Evolutionary conservation across 179 eudicot species (phyloP), one percentile per base, ranked within the genome.

Genomic region (Heliamphora pulchella): DNA sequence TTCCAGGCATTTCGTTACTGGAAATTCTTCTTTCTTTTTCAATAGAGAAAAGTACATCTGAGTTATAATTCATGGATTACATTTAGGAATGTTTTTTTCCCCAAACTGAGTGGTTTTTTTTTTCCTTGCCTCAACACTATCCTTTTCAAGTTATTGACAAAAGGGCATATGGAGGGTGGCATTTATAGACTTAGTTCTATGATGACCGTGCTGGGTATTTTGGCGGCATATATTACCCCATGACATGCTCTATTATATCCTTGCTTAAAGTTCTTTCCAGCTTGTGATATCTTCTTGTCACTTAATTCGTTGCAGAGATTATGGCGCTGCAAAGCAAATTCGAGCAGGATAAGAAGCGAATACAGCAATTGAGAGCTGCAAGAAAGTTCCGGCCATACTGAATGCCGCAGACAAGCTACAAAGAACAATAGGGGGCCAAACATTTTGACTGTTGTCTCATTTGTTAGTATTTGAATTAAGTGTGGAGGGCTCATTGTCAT

Each of bases 261-360:
- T 9, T 58, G 78, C 44, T 58, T n/a, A 18, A 20, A 59, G 2
- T 50, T 47, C 11, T 22, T 13, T 74, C 74, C 5, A 5, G 57
- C 44, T 73, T 31, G 47, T 50, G 48, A 15, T 48, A 79, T 9
- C 18, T 57, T 72, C 75, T 47, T 46, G 43, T 48, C 39, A 31
- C 59, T 72, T 4, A 65, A 31, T 79, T 61, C 44, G 8, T 72
- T 88, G 85, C 96, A 94, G 96, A 93, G 88, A 80, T 95, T 79
- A 90, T 95, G 97, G 89, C 86, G 83, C 83, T 93, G 67, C 97
- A 90, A 83, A 91, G 97, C 89, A 89, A 88, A 86, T 94, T 94
- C 5, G 91, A 93, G 90, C 96, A 94, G 85, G 97, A 93, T 74
- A 94, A 90, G 82, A 93, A 91, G 86, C 89, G 96, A 80, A 88